Conservation (phyloP, 176 grass and related monocot genomes). For the Carex kokanica region DNA sequence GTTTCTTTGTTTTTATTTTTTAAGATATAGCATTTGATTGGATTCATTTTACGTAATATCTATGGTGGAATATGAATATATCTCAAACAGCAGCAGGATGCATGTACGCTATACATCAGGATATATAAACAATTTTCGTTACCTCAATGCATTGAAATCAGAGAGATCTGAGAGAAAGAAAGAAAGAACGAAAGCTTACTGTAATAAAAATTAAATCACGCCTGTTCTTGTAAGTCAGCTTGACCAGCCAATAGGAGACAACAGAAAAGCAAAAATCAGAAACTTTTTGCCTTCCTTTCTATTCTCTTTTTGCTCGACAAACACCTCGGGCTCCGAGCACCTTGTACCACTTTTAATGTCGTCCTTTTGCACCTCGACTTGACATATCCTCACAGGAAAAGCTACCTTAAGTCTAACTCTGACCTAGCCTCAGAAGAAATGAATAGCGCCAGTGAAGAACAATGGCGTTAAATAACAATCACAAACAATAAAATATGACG, state of each 20-base stretch:
- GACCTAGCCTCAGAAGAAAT: slow-evolving; percentile 12
- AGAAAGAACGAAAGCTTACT: slow-evolving; percentile 20
- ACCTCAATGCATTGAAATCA: neutral
- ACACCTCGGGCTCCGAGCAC: slow-evolving; percentile 31
- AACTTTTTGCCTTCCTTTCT: slow-evolving; percentile 21
- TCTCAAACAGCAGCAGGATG: neutral
- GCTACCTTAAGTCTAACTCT: neutral
- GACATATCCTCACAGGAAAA: slow-evolving; percentile 4
- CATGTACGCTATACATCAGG: neutral
- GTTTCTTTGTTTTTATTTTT: neutral
- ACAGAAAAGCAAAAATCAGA: neutral
- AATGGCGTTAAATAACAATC: slow-evolving; percentile 33
- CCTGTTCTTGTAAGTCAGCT: slow-evolving; percentile 24
- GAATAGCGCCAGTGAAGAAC: slow-evolving; percentile 13
- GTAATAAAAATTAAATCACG: slow-evolving; percentile 30
- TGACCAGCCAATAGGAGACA: slow-evolving; percentile 19
- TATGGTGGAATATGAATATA: neutral
- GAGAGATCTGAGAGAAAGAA: neutral
- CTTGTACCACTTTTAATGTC: neutral
- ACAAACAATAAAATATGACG: slow-evolving; percentile 2
- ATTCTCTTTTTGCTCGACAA: slow-evolving; percentile 21
- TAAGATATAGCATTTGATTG: neutral
- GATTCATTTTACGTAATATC: neutral
- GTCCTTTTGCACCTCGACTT: neutral
- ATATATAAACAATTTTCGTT: neutral